These are phyloP conservation scores for Colletotrichum costaricense DNA, from an alignment of 2,329 filamentous ascomycete genomes.

Conservation along the genomic window DNA sequence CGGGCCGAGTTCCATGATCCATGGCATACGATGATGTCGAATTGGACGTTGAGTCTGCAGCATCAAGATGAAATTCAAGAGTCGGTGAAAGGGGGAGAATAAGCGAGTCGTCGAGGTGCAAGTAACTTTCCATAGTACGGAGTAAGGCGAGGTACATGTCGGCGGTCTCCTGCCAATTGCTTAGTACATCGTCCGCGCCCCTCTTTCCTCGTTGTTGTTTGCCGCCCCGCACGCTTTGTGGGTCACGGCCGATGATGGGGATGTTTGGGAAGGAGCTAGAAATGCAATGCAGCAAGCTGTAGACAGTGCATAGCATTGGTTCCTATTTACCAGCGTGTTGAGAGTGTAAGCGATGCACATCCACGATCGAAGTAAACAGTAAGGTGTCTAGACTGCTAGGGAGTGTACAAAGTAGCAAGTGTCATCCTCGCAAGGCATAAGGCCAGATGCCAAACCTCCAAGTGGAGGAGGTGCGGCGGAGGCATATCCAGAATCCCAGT, in stretches of 20 bases:
- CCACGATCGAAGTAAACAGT: no score
- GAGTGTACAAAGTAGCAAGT: no score
- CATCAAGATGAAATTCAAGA: not conserved
- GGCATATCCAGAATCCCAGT: not conserved
- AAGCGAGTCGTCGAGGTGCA: not conserved
- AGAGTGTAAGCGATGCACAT: no score
- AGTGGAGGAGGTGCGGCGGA: slow-evolving; percentile 17
- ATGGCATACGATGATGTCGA: no score
- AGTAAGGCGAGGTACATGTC: not conserved
- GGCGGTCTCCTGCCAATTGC: not conserved
- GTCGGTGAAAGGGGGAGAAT: slow-evolving; percentile 18
- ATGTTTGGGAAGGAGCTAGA: not conserved
- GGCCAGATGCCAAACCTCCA: not conserved
- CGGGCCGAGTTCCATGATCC: no score
- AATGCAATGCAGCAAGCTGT: not conserved
- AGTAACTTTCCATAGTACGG: not conserved
- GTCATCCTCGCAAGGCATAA: not conserved
- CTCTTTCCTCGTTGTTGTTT: not conserved
- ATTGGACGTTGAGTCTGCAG: not conserved
- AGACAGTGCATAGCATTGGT: no score
- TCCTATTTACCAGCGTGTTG: no score
- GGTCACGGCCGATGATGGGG: not conserved
- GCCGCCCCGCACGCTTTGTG: slow-evolving; percentile 16
- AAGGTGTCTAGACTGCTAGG: no score
- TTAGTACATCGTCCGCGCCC: not conserved